Evolutionary conservation across 352 stramenopile species (phyloP).

Genomic region (Globisporangium middletonii): DNA sequence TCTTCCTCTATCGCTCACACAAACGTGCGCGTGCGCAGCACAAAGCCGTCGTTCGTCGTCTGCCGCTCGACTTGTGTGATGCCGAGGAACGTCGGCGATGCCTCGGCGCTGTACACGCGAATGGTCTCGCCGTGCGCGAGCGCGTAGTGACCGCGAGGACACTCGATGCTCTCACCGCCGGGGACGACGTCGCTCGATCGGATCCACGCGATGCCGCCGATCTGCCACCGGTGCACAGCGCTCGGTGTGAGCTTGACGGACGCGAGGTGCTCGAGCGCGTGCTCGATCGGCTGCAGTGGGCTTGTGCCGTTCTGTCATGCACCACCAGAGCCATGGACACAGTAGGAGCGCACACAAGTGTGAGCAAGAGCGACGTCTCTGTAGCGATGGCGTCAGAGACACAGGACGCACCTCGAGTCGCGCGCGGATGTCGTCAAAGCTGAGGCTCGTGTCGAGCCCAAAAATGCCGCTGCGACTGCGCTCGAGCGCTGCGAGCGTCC

Average conservation of each 20-base stretch:
- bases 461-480: conserved; percentile 64
- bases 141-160: conserved; percentile 2
- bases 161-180: conserved; percentile 4
- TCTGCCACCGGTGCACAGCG: conserved; percentile 36
- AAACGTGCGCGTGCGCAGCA: conserved; percentile 67
- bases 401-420: conserved; percentile 33
- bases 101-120: conserved; percentile 42
- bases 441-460: conserved; percentile 37
- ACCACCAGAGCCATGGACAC: not conserved
- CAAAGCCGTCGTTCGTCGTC: conserved; percentile 20
- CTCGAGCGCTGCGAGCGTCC: conserved; percentile 56
- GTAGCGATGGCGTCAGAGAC: not conserved
- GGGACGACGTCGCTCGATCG: conserved; percentile 21
- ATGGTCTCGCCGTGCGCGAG: conserved; percentile 33
- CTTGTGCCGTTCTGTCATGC: conserved; percentile 5
- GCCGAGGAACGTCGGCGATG: conserved; percentile 31
- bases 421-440: conserved; percentile 47
- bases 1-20: conserved; percentile 16
- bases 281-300: conserved; percentile 53
- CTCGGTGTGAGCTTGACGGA: conserved; percentile 26
- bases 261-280: conserved; percentile 46
- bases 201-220: conserved; percentile 37
- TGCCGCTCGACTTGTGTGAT: conserved; percentile 49
- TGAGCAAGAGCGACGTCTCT: not conserved
- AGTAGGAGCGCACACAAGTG: not conserved